Evolutionary conservation across 2,329 filamentous ascomycete species (phyloP), one percentile per base, ranked within the genome.

Genomic region (Leptographium flavum): DNA sequence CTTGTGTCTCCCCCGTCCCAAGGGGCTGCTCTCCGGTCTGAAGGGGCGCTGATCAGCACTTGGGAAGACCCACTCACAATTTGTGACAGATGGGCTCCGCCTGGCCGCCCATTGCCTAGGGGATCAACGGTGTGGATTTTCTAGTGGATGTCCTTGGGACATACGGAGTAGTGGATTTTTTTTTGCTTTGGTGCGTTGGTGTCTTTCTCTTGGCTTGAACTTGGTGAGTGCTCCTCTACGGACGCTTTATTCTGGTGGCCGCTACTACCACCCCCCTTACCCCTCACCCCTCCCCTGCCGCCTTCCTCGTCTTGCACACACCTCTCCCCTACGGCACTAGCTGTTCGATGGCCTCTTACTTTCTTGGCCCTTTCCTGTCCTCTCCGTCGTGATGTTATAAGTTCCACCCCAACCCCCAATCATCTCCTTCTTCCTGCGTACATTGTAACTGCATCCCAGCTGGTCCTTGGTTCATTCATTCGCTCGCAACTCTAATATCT

Each of bases 71-170:
- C 69, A 71, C 68, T 61, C 60, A 62, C 62, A 70, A 68, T 70
- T 69, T 71, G 68, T 71, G 68, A 72, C 68, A 71, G 63, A 63
- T 68, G 62, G 40, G 44, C 60, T 63, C 58, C 25, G 59, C 49
- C 57, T 64, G 60, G 63, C 58, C 38, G 49, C 47, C 46, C 60
- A 61, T 63, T 55, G 59, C 57, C 58, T 62, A 60, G 61, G 63
- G 69, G 67, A 71, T 70, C 68, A 68, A 59, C 62, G 58, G 59
- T 50, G 49, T 53, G 49, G 51, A 46, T 49, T 47, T 28, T 39
- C 22, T 48, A 39, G 33, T 19, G 15, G n/a, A 11, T 39, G 32
- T 46, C 35, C 30, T 35, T 35, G 38, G 44, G 42, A 39, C 44
- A 50, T 50, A 47, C 49, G 49, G 45, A 28, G 45, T 39, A 15